Conservation (phyloP, 2,329 filamentous ascomycete genomes). For the Trichoderma hamatum region DNA sequence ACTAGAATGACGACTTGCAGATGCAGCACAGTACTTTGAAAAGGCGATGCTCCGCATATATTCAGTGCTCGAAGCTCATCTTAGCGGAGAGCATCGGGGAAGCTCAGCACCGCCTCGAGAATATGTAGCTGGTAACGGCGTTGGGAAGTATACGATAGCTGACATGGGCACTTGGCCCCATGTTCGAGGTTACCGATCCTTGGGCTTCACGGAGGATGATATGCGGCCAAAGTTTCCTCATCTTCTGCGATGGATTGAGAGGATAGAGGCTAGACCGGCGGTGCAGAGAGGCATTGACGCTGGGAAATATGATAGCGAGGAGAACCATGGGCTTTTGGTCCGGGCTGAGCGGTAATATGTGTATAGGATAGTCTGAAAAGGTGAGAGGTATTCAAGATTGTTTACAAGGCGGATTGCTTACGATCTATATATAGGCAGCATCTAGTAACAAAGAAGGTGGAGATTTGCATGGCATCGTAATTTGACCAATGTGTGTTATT, state of each 20-base stretch:
- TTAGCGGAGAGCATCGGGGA: neutral
- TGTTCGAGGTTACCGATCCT: neutral
- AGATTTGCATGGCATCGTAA: neutral
- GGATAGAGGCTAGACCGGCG: slow-evolving; percentile 1
- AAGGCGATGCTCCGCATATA: slow-evolving; percentile 9
- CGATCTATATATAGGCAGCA: neutral
- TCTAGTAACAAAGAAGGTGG: neutral
- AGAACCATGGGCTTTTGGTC: neutral
- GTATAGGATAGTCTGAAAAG: neutral
- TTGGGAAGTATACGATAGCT: slow-evolving; percentile 8
- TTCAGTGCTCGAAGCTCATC: slow-evolving; percentile 2
- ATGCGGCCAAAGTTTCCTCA: slow-evolving; percentile 8
- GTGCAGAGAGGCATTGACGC: slow-evolving; percentile 13
- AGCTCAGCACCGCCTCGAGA: neutral
- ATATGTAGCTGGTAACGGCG: slow-evolving; percentile 9
- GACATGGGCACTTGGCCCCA: slow-evolving; percentile 16
- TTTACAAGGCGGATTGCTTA: neutral
- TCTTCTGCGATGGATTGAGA: slow-evolving; percentile 17
- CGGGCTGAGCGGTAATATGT: neutral
- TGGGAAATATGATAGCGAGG: slow-evolving; percentile 8
- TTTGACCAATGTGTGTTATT: neutral
- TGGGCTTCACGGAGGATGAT: neutral
- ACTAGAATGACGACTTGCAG: neutral
- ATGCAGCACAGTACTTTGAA: neutral
- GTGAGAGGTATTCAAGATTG: neutral